Base-by-base conservation (phyloP, 2,329 filamentous ascomycete species). In the Eutypa lata region DNA sequence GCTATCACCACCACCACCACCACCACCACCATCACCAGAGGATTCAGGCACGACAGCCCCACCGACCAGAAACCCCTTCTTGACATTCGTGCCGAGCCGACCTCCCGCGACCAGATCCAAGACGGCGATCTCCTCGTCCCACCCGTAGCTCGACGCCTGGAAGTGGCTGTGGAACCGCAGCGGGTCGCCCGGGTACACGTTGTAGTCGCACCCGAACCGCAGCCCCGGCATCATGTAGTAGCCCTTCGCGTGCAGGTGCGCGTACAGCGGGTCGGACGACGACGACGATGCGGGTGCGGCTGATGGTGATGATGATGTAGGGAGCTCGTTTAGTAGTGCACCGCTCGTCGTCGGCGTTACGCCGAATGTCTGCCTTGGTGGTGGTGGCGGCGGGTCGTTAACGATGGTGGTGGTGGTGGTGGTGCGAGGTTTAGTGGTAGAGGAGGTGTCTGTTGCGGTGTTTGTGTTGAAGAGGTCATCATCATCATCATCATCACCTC, bases 91-190 rank as follows among this genome's bases (percentile, higher is more conserved):
- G 0, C 92, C 94, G 57, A 99, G 71, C 61, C 94, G 81, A 5
- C 94, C 94, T 7, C 91, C 91, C 19, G 86, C 88, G 16, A 97
- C 87, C 14, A 99, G 76, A 60, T 96, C 89, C 60, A 97, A 80
- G 64, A 97, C 76, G 37, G 89, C 82, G 52, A 99, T 87, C 61
- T 91, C 84, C 63, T 96, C 84, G 55, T 97, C 86, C 91, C 91
- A 97, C n/a, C 79, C 84, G 61, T 89, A 84, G 31, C 89, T 85
- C n/a, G 87, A 88, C 7, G 88, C 90, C 62, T 96, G 81, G 69
- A 96, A 97, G 70, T 99, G 94, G 45, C 91, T 94, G 71, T 99
- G 94, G 69, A 95, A 99, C 11, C 94, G 87, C 49, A 99, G 77
- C 1, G 94, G 91, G 68, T 99, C 94, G 45, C 94, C 94, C 0